Evolutionary conservation across 2,329 filamentous ascomycete genomes (phyloP).

Genomic region (Penicillium freii): DNA sequence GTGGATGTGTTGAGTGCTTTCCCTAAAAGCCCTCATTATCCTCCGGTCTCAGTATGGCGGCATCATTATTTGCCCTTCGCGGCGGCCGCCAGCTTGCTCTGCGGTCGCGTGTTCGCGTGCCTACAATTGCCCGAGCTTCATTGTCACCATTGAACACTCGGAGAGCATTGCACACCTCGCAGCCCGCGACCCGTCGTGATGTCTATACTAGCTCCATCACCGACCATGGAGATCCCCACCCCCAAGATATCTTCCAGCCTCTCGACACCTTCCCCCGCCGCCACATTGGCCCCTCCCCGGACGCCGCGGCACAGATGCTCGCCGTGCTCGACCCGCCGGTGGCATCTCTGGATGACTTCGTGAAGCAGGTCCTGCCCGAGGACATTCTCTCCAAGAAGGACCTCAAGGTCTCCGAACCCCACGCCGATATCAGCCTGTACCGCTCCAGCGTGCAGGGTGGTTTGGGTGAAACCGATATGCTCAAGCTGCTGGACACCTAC

Average conservation of each 20-base stretch:
- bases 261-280: conserved; percentile 68
- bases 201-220: conserved; percentile 91
- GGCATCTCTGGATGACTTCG: conserved; percentile 73
- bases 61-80: conserved; percentile 37
- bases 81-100: conserved; percentile 37
- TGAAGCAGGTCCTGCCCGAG: conserved; percentile 76
- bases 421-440: conserved; percentile 43
- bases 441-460: conserved; percentile 41
- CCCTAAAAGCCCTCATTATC: conserved; percentile 15
- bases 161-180: conserved; percentile 31
- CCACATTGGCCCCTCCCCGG: conserved; percentile 79
- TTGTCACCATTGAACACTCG: conserved; percentile 32
- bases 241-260: conserved; percentile 45
- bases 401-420: conserved; percentile 56
- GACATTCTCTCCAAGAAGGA: conserved; percentile 70
- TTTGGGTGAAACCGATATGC: conserved; percentile 48
- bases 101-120: conserved; percentile 30
- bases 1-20: conserved; percentile 10
- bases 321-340: conserved; percentile 72
- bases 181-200: conserved; percentile 29
- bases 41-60: conserved; percentile 28
- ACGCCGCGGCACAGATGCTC: conserved; percentile 74
- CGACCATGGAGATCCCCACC: conserved; percentile 63
- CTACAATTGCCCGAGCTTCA: conserved; percentile 23
- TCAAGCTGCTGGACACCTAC: conserved; percentile 42